A percentile compares a stretch with the other conserved stretches of the same genome.
Evolutionary conservation across 2,329 filamentous ascomycete genomes (phyloP).

Genomic region (Plectosphaerella sp.): DNA sequence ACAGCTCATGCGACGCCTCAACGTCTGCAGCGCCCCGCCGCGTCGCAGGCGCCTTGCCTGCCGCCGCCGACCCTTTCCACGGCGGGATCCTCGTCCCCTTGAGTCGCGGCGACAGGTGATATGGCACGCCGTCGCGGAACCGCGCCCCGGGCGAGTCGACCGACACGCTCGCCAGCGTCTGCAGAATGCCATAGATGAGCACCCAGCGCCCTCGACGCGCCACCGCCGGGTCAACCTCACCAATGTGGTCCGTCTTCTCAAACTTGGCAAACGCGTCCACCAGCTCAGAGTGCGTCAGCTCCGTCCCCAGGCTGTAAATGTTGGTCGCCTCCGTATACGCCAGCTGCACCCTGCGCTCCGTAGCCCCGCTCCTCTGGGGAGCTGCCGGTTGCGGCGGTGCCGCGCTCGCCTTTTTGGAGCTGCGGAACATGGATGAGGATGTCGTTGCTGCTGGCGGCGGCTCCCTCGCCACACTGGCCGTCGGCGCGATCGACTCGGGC

Average conservation of each 20-base stretch:
- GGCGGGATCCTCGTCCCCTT: conserved; percentile 47
- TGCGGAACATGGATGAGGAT: conserved; percentile 20
- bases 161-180: conserved; percentile 54
- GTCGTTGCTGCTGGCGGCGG: conserved; percentile 16
- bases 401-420: conserved; percentile 22
- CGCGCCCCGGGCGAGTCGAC: conserved; percentile 51
- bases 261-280: conserved; percentile 52
- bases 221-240: conserved; percentile 46
- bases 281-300: conserved; percentile 47
- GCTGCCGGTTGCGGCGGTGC: conserved; percentile 10
- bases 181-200: conserved; percentile 55
- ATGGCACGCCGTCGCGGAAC: conserved; percentile 47
- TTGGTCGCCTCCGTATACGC: conserved; percentile 59
- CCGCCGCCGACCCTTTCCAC: conserved; percentile 37
- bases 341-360: conserved; percentile 49
- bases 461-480: conserved; percentile 3
- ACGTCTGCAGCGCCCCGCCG: conserved; percentile 7
- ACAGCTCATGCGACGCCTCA: conserved; percentile 43
- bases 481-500: conserved; percentile 44
- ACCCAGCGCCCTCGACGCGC: conserved; percentile 58
- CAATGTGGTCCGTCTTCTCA: conserved; percentile 48
- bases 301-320: conserved; percentile 49
- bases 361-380: conserved; percentile 16
- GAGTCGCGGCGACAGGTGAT: conserved; percentile 52
- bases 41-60: conserved; percentile 2